A percentile compares a stretch with the other conserved stretches of the same genome.
phyloP scores from a whole-genome alignment of 164 flowering plant genomes.

The Vitis vinifera region DNA sequence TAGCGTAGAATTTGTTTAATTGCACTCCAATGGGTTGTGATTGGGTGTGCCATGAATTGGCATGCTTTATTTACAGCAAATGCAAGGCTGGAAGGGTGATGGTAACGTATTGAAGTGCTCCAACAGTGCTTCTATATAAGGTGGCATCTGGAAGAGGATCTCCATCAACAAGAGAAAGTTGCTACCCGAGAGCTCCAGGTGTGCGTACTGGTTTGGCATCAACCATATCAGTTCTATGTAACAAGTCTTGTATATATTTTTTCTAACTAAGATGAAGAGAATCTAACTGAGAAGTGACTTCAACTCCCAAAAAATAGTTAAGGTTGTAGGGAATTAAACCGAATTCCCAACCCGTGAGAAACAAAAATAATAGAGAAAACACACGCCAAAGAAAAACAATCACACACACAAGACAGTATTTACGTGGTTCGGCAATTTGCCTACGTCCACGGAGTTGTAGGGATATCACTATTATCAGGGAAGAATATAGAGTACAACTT shows the following conservation, averaged over 20 bases:
- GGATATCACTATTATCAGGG: no score
- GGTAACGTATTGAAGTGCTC: slow-evolving; percentile 4
- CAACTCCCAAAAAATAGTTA: background rate
- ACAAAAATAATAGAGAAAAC: no score
- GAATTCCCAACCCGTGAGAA: no score
- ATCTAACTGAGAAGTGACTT: background rate
- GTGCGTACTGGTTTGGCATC: background rate
- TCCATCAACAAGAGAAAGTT: background rate
- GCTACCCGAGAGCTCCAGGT: background rate
- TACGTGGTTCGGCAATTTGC: no score
- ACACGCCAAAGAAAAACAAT: no score
- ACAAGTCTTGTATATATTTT: background rate
- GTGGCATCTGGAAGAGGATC: background rate
- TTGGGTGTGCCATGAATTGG: slow-evolving; percentile 13
- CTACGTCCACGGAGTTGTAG: no score
- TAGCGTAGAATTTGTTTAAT: slow-evolving; percentile 2
- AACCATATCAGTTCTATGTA: background rate
- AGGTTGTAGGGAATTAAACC: no score
- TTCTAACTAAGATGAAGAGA: background rate
- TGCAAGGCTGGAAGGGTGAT: slow-evolving; percentile 7
- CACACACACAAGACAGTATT: no score
- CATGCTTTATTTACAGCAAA: background rate
- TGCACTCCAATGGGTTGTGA: background rate
- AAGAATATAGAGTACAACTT: no score
- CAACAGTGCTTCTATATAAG: slow-evolving; percentile 2